A percentile compares a stretch with the other conserved stretches of the same genome.
Conservation (phyloP, 148 eudicot genomes). For the Rhododendron molle region DNA sequence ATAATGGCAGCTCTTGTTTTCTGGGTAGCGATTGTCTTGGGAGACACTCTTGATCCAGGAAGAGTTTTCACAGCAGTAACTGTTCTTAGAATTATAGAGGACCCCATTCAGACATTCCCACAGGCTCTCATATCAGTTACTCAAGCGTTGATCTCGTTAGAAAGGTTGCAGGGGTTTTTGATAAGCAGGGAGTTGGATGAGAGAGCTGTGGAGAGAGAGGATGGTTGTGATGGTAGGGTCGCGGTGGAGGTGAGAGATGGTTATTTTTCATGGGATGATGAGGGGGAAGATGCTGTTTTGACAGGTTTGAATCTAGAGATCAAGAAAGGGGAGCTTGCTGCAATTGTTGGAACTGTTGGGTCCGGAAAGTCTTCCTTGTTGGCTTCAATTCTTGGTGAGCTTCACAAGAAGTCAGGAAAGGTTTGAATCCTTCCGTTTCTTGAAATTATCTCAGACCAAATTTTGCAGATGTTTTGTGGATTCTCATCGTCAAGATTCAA, state of each 20-base stretch:
- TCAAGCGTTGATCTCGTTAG: constrained; percentile 15
- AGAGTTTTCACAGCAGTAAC: constrained; percentile 18
- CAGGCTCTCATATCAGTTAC: constrained; percentile 16
- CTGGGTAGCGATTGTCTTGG: constrained; percentile 7
- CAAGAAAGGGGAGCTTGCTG: constrained; percentile 22
- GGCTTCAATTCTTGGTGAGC: constrained; percentile 20
- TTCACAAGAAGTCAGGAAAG: constrained; percentile 18
- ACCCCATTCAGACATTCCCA: constrained; percentile 15
- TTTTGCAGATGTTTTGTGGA: background rate
- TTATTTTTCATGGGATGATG: constrained; percentile 21
- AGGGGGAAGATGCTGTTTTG: constrained; percentile 11
- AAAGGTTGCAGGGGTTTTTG: constrained; percentile 17
- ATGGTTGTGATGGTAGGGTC: background rate
- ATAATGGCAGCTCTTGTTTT: constrained; percentile 9
- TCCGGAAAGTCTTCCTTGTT: constrained; percentile 24
- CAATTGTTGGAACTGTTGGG: constrained; percentile 26
- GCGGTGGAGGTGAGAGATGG: constrained; percentile 21
- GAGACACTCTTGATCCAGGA: constrained; percentile 13
- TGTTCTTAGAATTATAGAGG: constrained; percentile 11
- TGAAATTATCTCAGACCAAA: background rate
- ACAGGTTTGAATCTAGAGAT: constrained; percentile 16
- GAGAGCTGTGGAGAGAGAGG: constrained; percentile 13
- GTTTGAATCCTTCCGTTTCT: background rate
- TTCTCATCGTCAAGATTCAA: background rate
- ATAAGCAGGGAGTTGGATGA: constrained; percentile 17